Evolutionary conservation across 2,329 filamentous ascomycete species (phyloP).

Genomic region (Chlorencoelia australis): DNA sequence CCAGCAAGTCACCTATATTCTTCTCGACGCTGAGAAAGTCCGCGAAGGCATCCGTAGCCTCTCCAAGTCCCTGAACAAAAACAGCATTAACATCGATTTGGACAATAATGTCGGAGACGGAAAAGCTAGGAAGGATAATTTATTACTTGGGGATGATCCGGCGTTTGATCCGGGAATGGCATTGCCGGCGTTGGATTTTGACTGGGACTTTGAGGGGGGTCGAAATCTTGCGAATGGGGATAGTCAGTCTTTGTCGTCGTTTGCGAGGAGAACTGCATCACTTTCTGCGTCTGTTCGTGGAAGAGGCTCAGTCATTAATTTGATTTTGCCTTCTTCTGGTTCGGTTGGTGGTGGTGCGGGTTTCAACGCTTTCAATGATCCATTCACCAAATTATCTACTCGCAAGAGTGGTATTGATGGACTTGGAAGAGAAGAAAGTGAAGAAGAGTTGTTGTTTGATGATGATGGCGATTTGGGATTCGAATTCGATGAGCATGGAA

Average conservation of each 20-base stretch:
- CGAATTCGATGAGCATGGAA: constrained; percentile 51
- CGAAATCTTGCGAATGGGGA: too few relatives aligned
- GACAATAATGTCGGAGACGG: too few relatives aligned
- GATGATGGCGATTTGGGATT: constrained; percentile 37
- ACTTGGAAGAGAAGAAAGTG: constrained; percentile 25
- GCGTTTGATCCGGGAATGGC: constrained; percentile 60
- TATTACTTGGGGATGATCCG: constrained; percentile 74
- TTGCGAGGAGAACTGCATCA: too few relatives aligned
- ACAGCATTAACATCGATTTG: too few relatives aligned
- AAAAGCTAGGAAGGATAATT: too few relatives aligned
- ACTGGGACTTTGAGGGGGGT: constrained; percentile 36
- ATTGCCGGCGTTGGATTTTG: constrained; percentile 48
- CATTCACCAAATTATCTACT: constrained; percentile 26
- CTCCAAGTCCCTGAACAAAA: too few relatives aligned
- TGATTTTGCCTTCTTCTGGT: constrained; percentile 38
- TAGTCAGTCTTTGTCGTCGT: neutral
- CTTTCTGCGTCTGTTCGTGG: neutral
- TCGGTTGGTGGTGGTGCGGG: constrained; percentile 31
- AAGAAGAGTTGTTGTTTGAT: constrained; percentile 21
- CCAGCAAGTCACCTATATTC: constrained; percentile 79
- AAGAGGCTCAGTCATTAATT: constrained; percentile 29
- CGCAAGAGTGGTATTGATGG: constrained; percentile 23
- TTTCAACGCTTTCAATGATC: constrained; percentile 20
- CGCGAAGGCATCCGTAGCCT: too few relatives aligned
- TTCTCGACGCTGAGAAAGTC: too few relatives aligned